Percentiles rank a stretch among this genome's conserved stretches.
Evolutionary conservation across 108 stramenopile genomes (phyloP).

Genomic region (Cyclotella kingstonii): DNA sequence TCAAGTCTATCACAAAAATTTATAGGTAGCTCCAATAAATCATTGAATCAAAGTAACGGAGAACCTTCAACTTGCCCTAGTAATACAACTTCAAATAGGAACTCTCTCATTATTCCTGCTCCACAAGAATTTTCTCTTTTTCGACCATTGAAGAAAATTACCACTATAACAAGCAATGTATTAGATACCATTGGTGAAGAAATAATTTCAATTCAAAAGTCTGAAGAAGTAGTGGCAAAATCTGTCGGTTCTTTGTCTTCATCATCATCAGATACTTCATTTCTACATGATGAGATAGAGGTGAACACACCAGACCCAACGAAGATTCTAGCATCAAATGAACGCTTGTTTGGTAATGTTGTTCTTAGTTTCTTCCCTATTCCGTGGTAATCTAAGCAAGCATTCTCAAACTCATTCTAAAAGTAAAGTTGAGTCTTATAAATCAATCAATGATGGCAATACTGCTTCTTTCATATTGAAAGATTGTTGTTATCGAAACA

Average conservation of each 20-base stretch:
- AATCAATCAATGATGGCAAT: constrained; percentile 4
- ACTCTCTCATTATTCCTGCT: constrained; percentile 13
- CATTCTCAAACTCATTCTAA: background rate
- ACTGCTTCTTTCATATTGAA: constrained; percentile 7
- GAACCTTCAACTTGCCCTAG: background rate
- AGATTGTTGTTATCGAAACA: background rate
- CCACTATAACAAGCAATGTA: background rate
- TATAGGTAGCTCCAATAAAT: background rate
- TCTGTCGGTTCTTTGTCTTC: background rate
- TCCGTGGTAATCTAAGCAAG: constrained; percentile 13
- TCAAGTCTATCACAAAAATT: constrained; percentile 5
- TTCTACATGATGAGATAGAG: background rate
- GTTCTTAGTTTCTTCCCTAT: constrained; percentile 25
- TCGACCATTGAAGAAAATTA: constrained; percentile 1
- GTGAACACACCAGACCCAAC: background rate
- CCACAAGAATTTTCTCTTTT: constrained; percentile 19
- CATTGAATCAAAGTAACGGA: background rate
- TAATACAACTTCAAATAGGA: background rate
- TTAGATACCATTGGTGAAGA: constrained; percentile 16
- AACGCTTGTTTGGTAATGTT: constrained; percentile 15
- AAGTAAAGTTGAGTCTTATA: constrained; percentile 1
- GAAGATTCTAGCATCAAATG: background rate
- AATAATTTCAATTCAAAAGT: constrained; percentile 8
- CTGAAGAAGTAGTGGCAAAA: background rate
- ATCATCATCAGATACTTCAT: background rate